Evolutionary conservation across 306 rosid genomes (phyloP).

Genomic region (Phaseolus lunatus): DNA sequence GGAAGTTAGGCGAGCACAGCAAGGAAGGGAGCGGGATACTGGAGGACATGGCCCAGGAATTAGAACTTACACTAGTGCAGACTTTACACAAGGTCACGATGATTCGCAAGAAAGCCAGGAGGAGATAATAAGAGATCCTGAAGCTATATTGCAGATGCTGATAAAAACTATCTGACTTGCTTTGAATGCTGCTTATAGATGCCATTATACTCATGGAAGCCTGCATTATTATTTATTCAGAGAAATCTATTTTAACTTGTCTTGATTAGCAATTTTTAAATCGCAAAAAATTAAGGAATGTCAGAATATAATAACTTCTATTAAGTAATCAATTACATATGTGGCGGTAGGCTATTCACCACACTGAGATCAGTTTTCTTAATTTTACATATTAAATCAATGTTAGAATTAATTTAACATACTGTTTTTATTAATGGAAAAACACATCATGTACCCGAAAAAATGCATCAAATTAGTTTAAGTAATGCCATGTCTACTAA

Average conservation of each 20-base stretch:
- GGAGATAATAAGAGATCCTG: conserved; percentile 57
- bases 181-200: conserved; percentile 3
- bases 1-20: conserved; percentile 84
- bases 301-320: not conserved
- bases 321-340: not conserved
- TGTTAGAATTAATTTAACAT: not conserved
- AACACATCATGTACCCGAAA: no score
- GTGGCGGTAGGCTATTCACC: not conserved
- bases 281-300: not conserved
- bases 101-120: conserved; percentile 76
- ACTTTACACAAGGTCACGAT: conserved; percentile 69
- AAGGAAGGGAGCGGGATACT: conserved; percentile 68
- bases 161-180: conserved; percentile 48
- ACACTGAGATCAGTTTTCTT: no score
- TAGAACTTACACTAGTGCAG: conserved; percentile 71
- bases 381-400: not conserved
- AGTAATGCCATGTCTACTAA: not conserved
- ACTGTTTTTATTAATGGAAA: not conserved
- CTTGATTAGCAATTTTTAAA: not conserved
- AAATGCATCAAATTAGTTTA: not conserved
- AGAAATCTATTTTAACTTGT: not conserved
- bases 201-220: not conserved
- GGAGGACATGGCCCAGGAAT: conserved; percentile 82
- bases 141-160: conserved; percentile 62
- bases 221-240: conserved; percentile 7